phyloP scores from a whole-genome alignment of 768 basidiomycete genomes.

The Glaciozyma antarctica region DNA sequence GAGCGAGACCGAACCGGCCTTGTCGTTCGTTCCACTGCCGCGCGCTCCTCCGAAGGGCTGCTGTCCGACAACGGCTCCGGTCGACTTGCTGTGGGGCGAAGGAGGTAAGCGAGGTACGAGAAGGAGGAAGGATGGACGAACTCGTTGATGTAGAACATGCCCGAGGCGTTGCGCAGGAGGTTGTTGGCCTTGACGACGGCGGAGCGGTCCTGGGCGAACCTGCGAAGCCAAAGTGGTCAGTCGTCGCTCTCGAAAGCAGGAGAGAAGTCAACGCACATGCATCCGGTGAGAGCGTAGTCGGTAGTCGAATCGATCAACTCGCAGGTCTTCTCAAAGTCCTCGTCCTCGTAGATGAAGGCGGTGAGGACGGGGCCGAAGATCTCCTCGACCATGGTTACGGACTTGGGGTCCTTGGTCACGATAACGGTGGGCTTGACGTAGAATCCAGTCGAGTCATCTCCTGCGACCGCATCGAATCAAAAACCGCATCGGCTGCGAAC shows the following conservation, averaged over 20 bases:
- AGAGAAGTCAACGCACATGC: slow-evolving; percentile 56
- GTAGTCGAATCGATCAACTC: slow-evolving; percentile 79
- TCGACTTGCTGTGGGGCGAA: slow-evolving; percentile 56
- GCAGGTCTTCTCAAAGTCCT: slow-evolving; percentile 72
- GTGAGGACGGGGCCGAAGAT: slow-evolving; percentile 95
- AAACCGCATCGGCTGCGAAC: background rate
- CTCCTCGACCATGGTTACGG: slow-evolving; percentile 83
- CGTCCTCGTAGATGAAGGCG: slow-evolving; percentile 82
- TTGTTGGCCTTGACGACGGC: slow-evolving; percentile 71
- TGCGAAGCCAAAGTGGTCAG: slow-evolving; percentile 36
- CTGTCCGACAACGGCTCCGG: slow-evolving; percentile 93
- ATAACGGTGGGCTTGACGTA: slow-evolving; percentile 93
- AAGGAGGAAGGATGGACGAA: slow-evolving; percentile 21
- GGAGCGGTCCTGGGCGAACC: slow-evolving; percentile 72
- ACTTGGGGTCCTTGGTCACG: slow-evolving; percentile 77
- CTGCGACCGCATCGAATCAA: too few relatives aligned
- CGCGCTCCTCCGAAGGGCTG: slow-evolving; percentile 84
- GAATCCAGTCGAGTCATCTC: slow-evolving; percentile 81
- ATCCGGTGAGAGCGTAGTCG: slow-evolving; percentile 83
- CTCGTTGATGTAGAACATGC: slow-evolving; percentile 96
- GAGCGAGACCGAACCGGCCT: slow-evolving; percentile 74
- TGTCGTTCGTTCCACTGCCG: slow-evolving; percentile 94
- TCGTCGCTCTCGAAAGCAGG: slow-evolving; percentile 13
- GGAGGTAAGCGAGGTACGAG: background rate
- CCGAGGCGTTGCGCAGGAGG: slow-evolving; percentile 77